phyloP scores from a whole-genome alignment of 1,139 yeast genomes.

The Hansenula lynferdii region DNA sequence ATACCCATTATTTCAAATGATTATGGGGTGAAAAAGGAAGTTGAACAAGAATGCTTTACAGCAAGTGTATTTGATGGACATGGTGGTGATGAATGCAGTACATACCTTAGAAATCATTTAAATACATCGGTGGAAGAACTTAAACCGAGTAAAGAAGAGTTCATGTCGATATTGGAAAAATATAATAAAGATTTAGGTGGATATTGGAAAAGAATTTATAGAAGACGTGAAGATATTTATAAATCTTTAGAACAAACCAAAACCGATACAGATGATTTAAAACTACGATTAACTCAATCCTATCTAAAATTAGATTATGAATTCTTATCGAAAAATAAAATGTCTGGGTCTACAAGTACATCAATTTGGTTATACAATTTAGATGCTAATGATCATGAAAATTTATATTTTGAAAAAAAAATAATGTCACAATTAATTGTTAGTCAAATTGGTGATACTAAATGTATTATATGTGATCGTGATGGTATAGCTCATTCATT shows the following conservation, averaged over 20 bases:
- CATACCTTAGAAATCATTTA: constrained; percentile 49
- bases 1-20: constrained; percentile 32
- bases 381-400: constrained; percentile 30
- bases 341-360: constrained; percentile 84
- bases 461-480: constrained; percentile 76
- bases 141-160: constrained; percentile 23
- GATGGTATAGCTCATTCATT: constrained; percentile 75
- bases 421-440: constrained; percentile 69
- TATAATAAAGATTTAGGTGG: constrained; percentile 67
- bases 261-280: constrained; percentile 45
- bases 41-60: constrained; percentile 12
- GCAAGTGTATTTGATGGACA: constrained; percentile 82
- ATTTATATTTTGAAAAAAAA: constrained; percentile 64
- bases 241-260: constrained; percentile 36
- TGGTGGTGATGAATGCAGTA: constrained; percentile 78
- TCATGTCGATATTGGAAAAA: constrained; percentile 39
- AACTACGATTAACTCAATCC: constrained; percentile 55
- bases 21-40: constrained; percentile 21
- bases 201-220: constrained; percentile 81
- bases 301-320: constrained; percentile 57
- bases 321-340: constrained; percentile 25
- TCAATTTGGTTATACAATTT: constrained; percentile 59
- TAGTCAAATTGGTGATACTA: constrained; percentile 94
- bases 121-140: constrained; percentile 51
- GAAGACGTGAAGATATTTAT: constrained; percentile 41